A percentile compares a stretch with the other conserved stretches of the same genome.
These are phyloP conservation scores for Termitomyces sp. DNA, from an alignment of 768 basidiomycete genomes.

Conservation along the genomic window DNA sequence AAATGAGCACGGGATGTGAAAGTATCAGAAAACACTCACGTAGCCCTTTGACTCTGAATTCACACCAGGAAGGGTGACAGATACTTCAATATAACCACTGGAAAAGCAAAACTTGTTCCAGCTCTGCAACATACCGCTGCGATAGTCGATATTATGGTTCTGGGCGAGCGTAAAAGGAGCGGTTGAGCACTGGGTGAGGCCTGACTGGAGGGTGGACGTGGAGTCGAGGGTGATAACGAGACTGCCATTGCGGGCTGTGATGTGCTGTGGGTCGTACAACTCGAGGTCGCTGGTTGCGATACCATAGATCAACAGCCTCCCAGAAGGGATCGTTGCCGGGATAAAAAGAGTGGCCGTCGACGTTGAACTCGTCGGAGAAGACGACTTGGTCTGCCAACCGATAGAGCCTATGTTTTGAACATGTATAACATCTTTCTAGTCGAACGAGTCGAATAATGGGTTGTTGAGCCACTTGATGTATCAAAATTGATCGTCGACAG, in stretches of 20 bases:
- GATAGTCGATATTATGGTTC: constrained; percentile 59
- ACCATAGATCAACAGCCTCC: constrained; percentile 70
- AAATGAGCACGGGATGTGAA: no score
- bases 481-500: no score
- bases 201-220: constrained; percentile 21
- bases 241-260: constrained; percentile 60
- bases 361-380: no score
- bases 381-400: no score
- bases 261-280: constrained; percentile 68
- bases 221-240: constrained; percentile 69
- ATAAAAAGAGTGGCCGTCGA: no score
- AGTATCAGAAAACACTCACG: constrained; percentile 22
- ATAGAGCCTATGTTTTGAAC: no score
- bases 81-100: constrained; percentile 72
- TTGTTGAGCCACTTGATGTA: no score
- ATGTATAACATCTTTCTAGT: no score
- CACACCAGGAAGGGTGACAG: constrained; percentile 53
- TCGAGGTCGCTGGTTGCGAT: constrained; percentile 64
- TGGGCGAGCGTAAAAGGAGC: constrained; percentile 19
- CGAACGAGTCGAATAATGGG: no score
- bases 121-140: constrained; percentile 47
- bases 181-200: constrained; percentile 32
- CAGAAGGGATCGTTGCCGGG: constrained; percentile 7
- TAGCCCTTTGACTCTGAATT: constrained; percentile 45
- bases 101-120: constrained; percentile 72